Conservation (phyloP, 208 protist species). For the Ichthyophonus hoferi region DNA sequence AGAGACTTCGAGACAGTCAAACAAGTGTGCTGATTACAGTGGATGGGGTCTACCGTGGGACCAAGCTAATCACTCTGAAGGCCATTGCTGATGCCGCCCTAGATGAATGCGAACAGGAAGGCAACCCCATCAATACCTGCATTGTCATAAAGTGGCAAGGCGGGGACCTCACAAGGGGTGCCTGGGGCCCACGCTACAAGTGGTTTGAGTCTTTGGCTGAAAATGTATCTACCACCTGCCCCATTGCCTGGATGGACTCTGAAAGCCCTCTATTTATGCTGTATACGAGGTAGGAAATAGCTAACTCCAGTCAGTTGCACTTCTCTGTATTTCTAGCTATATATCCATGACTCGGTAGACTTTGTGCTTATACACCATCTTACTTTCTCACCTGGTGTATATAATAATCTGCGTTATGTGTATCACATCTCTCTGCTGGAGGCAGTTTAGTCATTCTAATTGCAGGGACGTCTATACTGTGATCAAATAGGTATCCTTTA, state of each 20-base stretch:
- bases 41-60: constrained; percentile 63
- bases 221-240: constrained; percentile 41
- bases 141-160: not conserved
- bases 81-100: constrained; percentile 72
- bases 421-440: no score
- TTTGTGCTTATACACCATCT: no score
- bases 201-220: not conserved
- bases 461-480: no score
- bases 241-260: constrained; percentile 76
- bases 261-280: constrained; percentile 94
- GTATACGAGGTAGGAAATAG: constrained; percentile 88
- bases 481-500: no score
- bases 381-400: no score
- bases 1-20: constrained; percentile 62
- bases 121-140: not conserved
- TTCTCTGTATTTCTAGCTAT: no score
- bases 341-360: no score
- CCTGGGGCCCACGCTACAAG: not conserved
- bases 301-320: no score
- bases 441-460: no score
- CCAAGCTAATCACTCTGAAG: constrained; percentile 80
- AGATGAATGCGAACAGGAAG: constrained; percentile 46
- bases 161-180: not conserved
- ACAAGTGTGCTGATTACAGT: constrained; percentile 23
- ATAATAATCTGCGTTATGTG: no score